Conservation (phyloP, 169 alveolate genomes). For the Amoebophrya sp. region DNA sequence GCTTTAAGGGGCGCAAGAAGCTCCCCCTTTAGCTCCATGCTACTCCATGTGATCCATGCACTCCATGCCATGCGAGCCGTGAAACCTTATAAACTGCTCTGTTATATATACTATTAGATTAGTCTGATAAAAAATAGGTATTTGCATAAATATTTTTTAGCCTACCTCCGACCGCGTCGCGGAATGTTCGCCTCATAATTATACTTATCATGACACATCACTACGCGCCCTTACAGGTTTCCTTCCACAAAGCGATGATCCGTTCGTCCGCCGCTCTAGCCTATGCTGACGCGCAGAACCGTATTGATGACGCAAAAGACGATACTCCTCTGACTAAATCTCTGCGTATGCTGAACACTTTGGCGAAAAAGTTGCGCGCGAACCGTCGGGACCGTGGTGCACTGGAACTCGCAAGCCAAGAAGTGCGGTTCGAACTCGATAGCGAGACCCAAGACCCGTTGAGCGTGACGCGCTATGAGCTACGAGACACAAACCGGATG, state of each 20-base stretch:
- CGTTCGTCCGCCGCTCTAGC: neutral
- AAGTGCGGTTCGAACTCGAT: conserved; percentile 54
- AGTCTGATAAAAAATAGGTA: neutral
- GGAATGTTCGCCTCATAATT: neutral
- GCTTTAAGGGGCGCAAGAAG: too few species aligned
- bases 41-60: too few species aligned
- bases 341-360: conserved; percentile 53
- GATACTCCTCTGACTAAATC: neutral
- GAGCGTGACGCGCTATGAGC: neutral
- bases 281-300: conserved; percentile 34
- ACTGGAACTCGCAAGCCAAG: conserved; percentile 79
- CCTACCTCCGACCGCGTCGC: neutral
- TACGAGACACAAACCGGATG: conserved; percentile 32
- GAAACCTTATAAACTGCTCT: too few species aligned
- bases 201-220: neutral
- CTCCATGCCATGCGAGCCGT: too few species aligned
- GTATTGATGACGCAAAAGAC: conserved; percentile 21
- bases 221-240: neutral
- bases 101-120: neutral
- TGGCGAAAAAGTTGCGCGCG: conserved; percentile 68
- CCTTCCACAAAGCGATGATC: conserved; percentile 29
- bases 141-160: neutral
- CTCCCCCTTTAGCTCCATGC: too few species aligned
- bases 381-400: conserved; percentile 85
- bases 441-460: conserved; percentile 26